Base-by-base conservation (phyloP, 2,329 filamentous ascomycete species). In the Trichoderma citrinoviride region DNA sequence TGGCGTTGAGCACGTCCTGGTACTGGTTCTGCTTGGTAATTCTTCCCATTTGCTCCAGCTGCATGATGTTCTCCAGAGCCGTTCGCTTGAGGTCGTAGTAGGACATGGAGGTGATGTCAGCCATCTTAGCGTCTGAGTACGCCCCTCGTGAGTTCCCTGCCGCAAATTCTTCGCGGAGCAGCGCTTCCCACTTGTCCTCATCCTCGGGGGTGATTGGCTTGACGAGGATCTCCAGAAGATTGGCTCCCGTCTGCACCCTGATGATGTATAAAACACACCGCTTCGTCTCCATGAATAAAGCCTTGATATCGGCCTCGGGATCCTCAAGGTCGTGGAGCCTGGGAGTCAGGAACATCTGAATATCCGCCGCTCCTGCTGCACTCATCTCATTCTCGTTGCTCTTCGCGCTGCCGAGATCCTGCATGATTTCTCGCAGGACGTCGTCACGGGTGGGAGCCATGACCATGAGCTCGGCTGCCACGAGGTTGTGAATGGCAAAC, bases 221-320 rank as follows among this genome's bases (percentile, higher is more conserved):
- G 69, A 97, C 90, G 70, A 99, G 86, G 67, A 99, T 97, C 67
- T 98, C 93, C 77, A 98, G 87, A n/a, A 99, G 85, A 71, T 94
- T 97, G 58, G 88, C 81, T 8, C 95, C 95, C 2, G 91, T 92
- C 77, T 99, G 96, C 41, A 99, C 90, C 66, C 95, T 90, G 74
- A 99, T 98, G 75, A 99, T 98, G 78, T 98, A 99, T 68, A 99
- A 82, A 46, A 98, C 90, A 74, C 95, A 97, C 71, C 95, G 89
- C 80, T 99, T 99, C 3, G 95, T 98, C 79, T 98, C 95, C 88
- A 97, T 98, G 76, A 97, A 97, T 3, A 99, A 83, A 1, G 93
- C 85, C 78, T 98, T 97, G 68, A 95, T 83, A 66, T 95, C 91
- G 4, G 93, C 92, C 73, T 98, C 94, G 4, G 95, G 94, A 74